Evolutionary conservation across 139 green algal species (phyloP), one percentile per base, ranked within the genome.

Genomic region (Chlamydomonas sphaeroides): DNA sequence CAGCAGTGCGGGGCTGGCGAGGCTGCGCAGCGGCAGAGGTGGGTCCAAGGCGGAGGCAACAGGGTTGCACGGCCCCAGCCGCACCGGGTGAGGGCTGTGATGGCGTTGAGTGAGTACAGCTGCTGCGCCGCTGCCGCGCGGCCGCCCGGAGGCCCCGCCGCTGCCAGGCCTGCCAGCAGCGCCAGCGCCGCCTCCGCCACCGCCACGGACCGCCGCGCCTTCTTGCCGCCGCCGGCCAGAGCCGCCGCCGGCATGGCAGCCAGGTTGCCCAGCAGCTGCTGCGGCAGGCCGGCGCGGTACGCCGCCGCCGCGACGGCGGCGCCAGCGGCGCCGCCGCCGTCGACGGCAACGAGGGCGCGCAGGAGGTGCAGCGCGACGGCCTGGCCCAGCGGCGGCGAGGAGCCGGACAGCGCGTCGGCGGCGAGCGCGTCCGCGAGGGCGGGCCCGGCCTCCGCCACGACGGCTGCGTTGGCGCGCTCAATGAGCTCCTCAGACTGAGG

Each of bases 331-430:
- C 38, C 38, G 18, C 53, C 53, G n/a, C 71, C 36, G 61, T 93
- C 92, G 0, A 83, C 85, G 5, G 80, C 83, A 28, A 92, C 71
- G 48, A 95, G 65, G 0, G 88, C 82, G n/a, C 83, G 84, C 51
- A 96, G 84, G 56, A 92, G 74, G 75, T 93, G 92, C 65, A 96
- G 86, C 23, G 91, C 92, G 14, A 91, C 78, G 0, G 91, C 86
- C 71, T 92, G 89, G 57, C 88, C 41, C 59, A 88, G 68, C 66
- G 81, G 56, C 45, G 83, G 32, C 42, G 51, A 32, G 79, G 41
- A 32, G 77, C 61, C 7, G 85, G 86, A 82, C 30, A 92, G 80
- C 0, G 88, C 87, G 41, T 95, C 91, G 0, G 67, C 75, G 18
- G 84, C 79, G 49, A 94, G 63, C 26, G 75, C 75, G 42, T 82